Evolutionary conservation across 805 yeast species (phyloP), one percentile per base, ranked within the genome.

Genomic region (Candida methanosorbosa): DNA sequence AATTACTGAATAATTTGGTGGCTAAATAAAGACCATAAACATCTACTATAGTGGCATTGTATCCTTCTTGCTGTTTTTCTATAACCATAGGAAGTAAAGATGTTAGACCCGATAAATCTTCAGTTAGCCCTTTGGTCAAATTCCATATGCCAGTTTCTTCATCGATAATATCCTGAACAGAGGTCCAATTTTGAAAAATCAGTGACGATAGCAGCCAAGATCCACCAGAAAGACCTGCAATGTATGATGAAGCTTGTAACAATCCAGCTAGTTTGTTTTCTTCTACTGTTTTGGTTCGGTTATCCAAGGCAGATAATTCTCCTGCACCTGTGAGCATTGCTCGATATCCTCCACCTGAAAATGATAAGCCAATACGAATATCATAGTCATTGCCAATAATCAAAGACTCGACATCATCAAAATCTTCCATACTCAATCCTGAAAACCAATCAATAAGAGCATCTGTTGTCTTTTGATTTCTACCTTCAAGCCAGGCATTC

Each of bases 251-350:
- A 14, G 80, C 61, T 50, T 85, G 88, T 25, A 85, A 58, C 17
- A 85, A 54, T 5, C 95, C 95, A 20, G 83, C 82, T 28, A 81
- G 54, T 11, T 75, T 74, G 11, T 49, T 45, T 58, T 50, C 39
- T 16, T 37, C 45, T 17, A 44, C 36, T 14, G 39, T 56, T 20
- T 62, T 59, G n/a, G 88, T 72, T 44, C 92, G 65, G 38, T 76
- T 73, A 52, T 85, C 95, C 43, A 82, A 57, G 0, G 88, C 94
- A 3, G 83, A 63, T n/a, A 85, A 50, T 53, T 75, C 75, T 23
- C 95, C 95, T 6, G 94, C 94, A 14, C 94, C 94, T 30, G 68
- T 59, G 32, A 85, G 58, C 81, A 85, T 79, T 26, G 95, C 92
- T 42, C 95, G 70, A 54, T 80, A 83, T 3, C 94, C 92, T 46